A percentile compares a stretch with the other conserved stretches of the same genome.
phyloP scores from a whole-genome alignment of 176 grass and related monocot genomes.

The Saccharum spontaneum region DNA sequence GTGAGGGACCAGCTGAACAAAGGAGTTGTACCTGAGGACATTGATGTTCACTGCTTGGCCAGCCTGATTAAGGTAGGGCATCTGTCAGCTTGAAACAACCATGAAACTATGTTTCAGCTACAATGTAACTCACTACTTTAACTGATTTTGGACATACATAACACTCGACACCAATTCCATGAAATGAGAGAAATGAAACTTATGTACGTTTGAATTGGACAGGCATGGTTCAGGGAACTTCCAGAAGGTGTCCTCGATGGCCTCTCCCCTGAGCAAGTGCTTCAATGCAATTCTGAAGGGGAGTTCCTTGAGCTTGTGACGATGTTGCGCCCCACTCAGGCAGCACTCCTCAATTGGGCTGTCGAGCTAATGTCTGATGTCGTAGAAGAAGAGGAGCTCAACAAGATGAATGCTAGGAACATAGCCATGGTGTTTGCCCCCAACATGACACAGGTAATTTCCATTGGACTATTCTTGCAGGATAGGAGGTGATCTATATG shows the following conservation, averaged over 20 bases:
- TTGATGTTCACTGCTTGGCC: constrained; percentile 90
- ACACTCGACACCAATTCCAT: neutral
- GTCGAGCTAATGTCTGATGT: constrained; percentile 91
- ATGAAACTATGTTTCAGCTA: neutral
- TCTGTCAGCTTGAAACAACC: neutral
- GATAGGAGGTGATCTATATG: neutral
- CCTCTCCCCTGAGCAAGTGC: constrained; percentile 82
- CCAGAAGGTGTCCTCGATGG: constrained; percentile 83
- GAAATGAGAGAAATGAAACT: neutral
- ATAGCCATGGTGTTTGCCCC: constrained; percentile 96
- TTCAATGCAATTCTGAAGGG: constrained; percentile 82
- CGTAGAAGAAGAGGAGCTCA: constrained; percentile 80
- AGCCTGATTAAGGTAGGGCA: constrained; percentile 90
- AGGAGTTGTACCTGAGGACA: constrained; percentile 77
- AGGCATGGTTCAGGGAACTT: constrained; percentile 98
- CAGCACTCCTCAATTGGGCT: constrained; percentile 79
- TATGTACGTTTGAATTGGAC: neutral
- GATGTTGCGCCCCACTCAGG: constrained; percentile 60
- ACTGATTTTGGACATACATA: neutral
- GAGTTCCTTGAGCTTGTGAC: constrained; percentile 71
- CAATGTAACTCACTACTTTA: neutral
- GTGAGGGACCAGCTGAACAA: constrained; percentile 80
- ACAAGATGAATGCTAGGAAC: constrained; percentile 98
- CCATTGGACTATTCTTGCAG: neutral
- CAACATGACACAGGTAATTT: constrained; percentile 93